These are phyloP conservation scores for Alternaria gaisen DNA, from an alignment of 2,329 filamentous ascomycete species.

Conservation along the genomic window DNA sequence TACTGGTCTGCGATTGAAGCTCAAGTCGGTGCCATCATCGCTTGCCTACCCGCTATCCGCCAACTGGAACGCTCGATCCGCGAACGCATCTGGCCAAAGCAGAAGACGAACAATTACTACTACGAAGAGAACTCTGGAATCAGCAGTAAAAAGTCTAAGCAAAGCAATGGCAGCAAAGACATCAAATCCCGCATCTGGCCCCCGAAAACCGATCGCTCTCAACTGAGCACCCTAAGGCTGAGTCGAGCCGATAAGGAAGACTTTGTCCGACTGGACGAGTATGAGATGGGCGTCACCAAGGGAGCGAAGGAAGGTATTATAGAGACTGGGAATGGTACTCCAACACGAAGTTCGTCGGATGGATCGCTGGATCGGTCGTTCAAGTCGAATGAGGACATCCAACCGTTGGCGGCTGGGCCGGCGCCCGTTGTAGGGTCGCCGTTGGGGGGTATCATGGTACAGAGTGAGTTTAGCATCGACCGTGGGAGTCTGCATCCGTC, in stretches of 20 bases:
- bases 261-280: slow-evolving; percentile 7
- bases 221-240: background rate
- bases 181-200: background rate
- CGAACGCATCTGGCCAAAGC: slow-evolving; percentile 8
- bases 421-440: background rate
- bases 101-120: background rate
- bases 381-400: background rate
- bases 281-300: background rate
- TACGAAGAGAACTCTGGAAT: background rate
- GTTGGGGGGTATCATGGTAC: background rate
- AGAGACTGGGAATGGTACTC: background rate
- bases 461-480: slow-evolving; percentile 4
- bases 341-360: background rate
- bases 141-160: background rate
- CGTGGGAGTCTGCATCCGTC: background rate
- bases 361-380: slow-evolving; percentile 6
- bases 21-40: slow-evolving; percentile 38
- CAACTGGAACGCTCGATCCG: slow-evolving; percentile 17
- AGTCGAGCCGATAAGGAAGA: slow-evolving; percentile 8
- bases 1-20: slow-evolving; percentile 42
- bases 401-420: background rate
- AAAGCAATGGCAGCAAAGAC: background rate
- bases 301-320: background rate
- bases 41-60: slow-evolving; percentile 30
- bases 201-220: background rate